A percentile compares a stretch with the other conserved stretches of the same genome.
Evolutionary conservation across 179 eudicot species (phyloP).

Genomic region (Sideroxylon spinosum): DNA sequence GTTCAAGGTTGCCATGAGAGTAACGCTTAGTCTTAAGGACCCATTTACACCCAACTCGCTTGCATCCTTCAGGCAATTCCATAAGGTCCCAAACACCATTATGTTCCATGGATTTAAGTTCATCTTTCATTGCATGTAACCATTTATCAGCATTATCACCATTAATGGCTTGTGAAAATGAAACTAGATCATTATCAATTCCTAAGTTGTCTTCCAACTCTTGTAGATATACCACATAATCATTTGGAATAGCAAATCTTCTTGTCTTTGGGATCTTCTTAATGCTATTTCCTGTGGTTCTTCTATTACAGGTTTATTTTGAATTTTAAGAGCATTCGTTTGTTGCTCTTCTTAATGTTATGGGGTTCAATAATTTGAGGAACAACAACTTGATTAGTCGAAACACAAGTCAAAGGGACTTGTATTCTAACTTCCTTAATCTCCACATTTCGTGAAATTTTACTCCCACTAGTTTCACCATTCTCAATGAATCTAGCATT

Average conservation of each 20-base stretch:
- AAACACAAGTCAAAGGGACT: not conserved
- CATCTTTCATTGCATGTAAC: not conserved
- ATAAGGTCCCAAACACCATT: too few species aligned
- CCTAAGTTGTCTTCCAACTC: not conserved
- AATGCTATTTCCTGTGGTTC: slow-evolving; percentile 9
- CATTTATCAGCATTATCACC: not conserved
- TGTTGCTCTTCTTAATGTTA: not conserved
- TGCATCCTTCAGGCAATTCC: not conserved
- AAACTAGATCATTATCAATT: not conserved
- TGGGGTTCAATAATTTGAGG: not conserved
- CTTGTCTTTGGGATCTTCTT: not conserved
- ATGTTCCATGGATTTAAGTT: too few species aligned
- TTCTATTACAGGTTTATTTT: not conserved
- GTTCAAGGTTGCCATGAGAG: not conserved
- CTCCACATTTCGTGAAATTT: not conserved
- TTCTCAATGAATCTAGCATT: slow-evolving; percentile 13
- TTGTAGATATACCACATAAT: slow-evolving; percentile 12
- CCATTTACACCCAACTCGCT: not conserved
- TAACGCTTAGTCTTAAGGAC: not conserved
- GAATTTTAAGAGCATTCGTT: not conserved
- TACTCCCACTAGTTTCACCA: slow-evolving; percentile 5
- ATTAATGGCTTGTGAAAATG: not conserved
- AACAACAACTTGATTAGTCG: not conserved
- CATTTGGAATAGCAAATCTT: not conserved
- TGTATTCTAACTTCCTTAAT: slow-evolving; percentile 9